These are phyloP conservation scores for Fraxinus floribunda DNA, from an alignment of 305 asterid species.

Conservation along the genomic window DNA sequence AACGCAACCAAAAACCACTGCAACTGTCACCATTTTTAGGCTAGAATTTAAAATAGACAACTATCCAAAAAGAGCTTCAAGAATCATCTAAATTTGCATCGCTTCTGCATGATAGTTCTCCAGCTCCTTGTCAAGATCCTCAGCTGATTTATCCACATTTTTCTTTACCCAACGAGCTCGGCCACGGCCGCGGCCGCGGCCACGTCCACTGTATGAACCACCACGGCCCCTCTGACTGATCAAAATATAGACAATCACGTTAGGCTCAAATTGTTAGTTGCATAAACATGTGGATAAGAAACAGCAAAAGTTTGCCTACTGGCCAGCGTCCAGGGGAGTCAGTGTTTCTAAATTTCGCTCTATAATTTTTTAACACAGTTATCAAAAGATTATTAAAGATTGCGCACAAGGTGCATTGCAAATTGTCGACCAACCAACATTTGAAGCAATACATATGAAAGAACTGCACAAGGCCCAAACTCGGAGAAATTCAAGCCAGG, in stretches of 20 bases:
- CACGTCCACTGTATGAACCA: conserved; percentile 25
- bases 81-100: conserved; percentile 49
- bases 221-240: conserved; percentile 60
- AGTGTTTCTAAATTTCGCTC: background rate
- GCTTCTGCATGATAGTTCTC: conserved; percentile 78
- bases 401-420: background rate
- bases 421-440: background rate
- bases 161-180: conserved; percentile 42
- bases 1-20: background rate
- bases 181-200: conserved; percentile 9
- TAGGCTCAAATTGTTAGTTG: background rate
- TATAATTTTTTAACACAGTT: background rate
- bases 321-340: background rate
- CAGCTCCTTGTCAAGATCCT: conserved; percentile 86
- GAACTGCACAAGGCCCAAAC: background rate
- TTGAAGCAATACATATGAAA: background rate
- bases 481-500: background rate
- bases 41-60: background rate
- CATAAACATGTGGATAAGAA: background rate
- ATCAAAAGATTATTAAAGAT: background rate
- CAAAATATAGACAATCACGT: background rate
- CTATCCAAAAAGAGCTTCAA: background rate
- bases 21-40: background rate
- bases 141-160: conserved; percentile 60
- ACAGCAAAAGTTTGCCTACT: background rate